Evolutionary conservation across 2,329 filamentous ascomycete genomes (phyloP).

Genomic region (Fusarium proliferatum): DNA sequence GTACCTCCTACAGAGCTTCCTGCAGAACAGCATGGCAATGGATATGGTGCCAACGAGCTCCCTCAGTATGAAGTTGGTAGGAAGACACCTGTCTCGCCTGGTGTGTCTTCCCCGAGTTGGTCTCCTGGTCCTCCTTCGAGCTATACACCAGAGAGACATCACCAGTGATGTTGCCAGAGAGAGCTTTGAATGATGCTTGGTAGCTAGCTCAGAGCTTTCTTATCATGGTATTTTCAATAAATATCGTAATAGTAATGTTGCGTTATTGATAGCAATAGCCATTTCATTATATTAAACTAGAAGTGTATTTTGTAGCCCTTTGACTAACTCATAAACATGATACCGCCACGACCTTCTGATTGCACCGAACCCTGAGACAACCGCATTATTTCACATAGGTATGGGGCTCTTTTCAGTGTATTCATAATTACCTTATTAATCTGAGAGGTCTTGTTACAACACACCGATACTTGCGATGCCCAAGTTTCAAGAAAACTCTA

Average conservation of each 20-base stretch:
- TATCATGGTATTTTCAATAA: background rate
- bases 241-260: background rate
- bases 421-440: too few species aligned
- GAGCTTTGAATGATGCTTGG: background rate
- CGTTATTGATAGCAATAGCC: background rate
- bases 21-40: background rate
- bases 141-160: background rate
- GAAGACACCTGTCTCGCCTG: background rate
- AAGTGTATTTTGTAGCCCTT: background rate
- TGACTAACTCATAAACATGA: background rate
- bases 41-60: background rate
- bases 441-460: background rate
- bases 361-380: background rate
- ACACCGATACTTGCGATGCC: fast-evolving
- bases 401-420: fast-evolving
- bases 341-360: background rate
- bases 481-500: background rate
- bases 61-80: background rate
- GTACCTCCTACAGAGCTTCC: background rate
- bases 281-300: background rate
- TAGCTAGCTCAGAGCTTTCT: fast-evolving
- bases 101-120: background rate
- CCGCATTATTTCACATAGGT: background rate
- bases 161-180: background rate
- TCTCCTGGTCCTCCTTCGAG: background rate